Conservation (phyloP, 345 rosid genomes). For the Populus deltoides region DNA sequence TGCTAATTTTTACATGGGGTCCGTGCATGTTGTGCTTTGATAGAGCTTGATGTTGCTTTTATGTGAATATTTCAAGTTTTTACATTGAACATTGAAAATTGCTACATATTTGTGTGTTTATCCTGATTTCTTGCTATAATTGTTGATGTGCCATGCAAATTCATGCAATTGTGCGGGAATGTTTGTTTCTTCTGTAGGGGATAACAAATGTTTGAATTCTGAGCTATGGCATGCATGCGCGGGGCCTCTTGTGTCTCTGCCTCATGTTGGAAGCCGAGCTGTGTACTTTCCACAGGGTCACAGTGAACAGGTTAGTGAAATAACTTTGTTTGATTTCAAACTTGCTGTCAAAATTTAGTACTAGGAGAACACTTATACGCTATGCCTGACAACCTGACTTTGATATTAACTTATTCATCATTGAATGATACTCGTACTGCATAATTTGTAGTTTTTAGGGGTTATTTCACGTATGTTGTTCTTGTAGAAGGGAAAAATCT, state of each 20-base stretch:
- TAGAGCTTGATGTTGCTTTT: background rate
- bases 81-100: background rate
- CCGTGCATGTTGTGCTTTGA: background rate
- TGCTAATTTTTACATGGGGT: background rate
- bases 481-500: background rate
- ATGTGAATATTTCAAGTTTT: background rate
- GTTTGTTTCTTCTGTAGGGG: background rate
- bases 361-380: background rate
- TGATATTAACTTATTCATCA: background rate
- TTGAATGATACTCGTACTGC: background rate
- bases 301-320: background rate
- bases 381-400: background rate
- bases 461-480: background rate
- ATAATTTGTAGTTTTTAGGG: background rate
- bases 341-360: background rate
- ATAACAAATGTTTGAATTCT: background rate
- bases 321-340: background rate
- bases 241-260: slow-evolving; percentile 1
- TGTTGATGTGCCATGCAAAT: background rate
- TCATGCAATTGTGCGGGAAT: background rate
- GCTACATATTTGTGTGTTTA: background rate
- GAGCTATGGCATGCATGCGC: background rate
- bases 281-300: slow-evolving; percentile 2
- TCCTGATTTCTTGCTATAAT: background rate
- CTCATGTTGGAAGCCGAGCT: background rate